A percentile compares a stretch with the other conserved stretches of the same genome.
These are phyloP conservation scores for Cryphonectria radicalis DNA, from an alignment of 2,329 filamentous ascomycete genomes.

Conservation along the genomic window DNA sequence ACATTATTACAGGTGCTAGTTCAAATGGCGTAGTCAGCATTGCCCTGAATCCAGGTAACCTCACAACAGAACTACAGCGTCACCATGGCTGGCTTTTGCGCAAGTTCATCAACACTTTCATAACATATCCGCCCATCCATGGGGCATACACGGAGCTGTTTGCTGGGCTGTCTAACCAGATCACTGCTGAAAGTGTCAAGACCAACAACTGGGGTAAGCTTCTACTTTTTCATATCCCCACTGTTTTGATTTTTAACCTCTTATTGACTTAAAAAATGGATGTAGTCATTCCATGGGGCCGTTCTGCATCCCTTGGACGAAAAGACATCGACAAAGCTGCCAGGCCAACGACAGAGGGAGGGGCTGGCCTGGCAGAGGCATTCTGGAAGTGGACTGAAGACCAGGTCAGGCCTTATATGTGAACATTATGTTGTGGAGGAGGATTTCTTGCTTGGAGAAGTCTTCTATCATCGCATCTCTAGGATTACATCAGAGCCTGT, in stretches of 20 bases:
- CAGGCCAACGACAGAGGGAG: constrained; percentile 13
- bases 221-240: not conserved
- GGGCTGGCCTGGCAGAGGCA: constrained; percentile 8
- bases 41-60: constrained; percentile 25
- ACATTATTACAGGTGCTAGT: not conserved
- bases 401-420: constrained; percentile 15
- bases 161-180: constrained; percentile 38
- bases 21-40: constrained; percentile 23
- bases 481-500: not conserved
- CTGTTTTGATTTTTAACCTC: not conserved
- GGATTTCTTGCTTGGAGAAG: not conserved
- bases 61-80: constrained; percentile 12
- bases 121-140: constrained; percentile 18
- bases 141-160: constrained; percentile 43
- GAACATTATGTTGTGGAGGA: not conserved
- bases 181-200: constrained; percentile 31
- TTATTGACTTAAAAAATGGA: not conserved
- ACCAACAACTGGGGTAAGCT: constrained; percentile 16
- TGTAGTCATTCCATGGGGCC: constrained; percentile 23
- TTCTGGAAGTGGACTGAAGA: constrained; percentile 23
- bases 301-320: constrained; percentile 3
- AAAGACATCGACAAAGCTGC: constrained; percentile 8
- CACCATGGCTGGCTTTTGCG: not conserved
- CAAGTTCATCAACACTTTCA: not conserved
- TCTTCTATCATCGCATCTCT: not conserved